Percentiles rank a stretch among this genome's conserved stretches.
Evolutionary conservation across 1,139 yeast species (phyloP).

Genomic region (Suhomyces maxii): DNA sequence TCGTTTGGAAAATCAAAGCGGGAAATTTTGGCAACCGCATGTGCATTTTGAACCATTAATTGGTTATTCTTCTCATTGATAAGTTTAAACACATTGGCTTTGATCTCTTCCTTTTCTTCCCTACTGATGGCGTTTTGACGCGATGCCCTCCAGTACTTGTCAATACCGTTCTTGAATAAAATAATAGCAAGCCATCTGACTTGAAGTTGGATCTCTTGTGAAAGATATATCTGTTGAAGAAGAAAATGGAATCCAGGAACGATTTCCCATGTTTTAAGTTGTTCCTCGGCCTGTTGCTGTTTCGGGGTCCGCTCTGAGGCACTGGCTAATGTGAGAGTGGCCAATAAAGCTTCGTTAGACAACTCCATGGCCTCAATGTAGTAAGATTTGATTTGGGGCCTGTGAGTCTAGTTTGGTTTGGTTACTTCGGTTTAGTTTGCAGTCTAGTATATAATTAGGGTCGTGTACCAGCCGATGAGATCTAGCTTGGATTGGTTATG

Average conservation of each 20-base stretch:
- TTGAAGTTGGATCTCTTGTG: slow-evolving; percentile 57
- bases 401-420: too few species aligned
- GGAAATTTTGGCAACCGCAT: slow-evolving; percentile 73
- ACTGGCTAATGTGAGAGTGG: slow-evolving; percentile 50
- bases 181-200: slow-evolving; percentile 86
- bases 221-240: slow-evolving; percentile 63
- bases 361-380: slow-evolving; percentile 13
- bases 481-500: too few species aligned
- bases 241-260: slow-evolving; percentile 58
- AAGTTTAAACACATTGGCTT: slow-evolving; percentile 55
- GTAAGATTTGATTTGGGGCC: neutral
- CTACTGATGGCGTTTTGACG: slow-evolving; percentile 55
- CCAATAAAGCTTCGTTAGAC: slow-evolving; percentile 16
- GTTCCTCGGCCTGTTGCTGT: slow-evolving; percentile 67
- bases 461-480: neutral
- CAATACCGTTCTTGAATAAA: slow-evolving; percentile 84
- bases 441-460: neutral
- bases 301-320: slow-evolving; percentile 44
- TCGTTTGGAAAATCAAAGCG: slow-evolving; percentile 83
- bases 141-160: slow-evolving; percentile 77
- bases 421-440: too few species aligned
- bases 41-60: slow-evolving; percentile 78
- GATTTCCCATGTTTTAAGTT: slow-evolving; percentile 66
- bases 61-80: slow-evolving; percentile 73
- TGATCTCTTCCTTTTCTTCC: slow-evolving; percentile 70